These are phyloP conservation scores for Fusarium tricinctum DNA, from an alignment of 2,329 filamentous ascomycete species.

Conservation along the genomic window DNA sequence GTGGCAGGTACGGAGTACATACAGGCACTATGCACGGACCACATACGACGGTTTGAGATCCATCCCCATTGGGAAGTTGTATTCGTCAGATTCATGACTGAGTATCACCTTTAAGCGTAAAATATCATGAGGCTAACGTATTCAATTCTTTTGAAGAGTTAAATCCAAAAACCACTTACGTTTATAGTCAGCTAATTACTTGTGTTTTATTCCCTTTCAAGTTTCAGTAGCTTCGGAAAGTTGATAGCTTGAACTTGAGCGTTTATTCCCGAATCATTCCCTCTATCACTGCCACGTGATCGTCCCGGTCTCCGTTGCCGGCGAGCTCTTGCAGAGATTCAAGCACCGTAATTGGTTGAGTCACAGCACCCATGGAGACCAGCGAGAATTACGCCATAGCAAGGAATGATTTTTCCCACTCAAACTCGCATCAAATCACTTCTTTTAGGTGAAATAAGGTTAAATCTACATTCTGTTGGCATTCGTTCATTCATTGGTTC, in stretches of 20 bases:
- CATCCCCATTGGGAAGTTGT: slow-evolving; percentile 10
- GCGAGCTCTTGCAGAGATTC: slow-evolving; percentile 25
- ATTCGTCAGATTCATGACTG: not conserved
- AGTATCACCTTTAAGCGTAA: not conserved
- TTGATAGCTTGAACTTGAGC: not conserved
- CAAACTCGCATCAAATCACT: slow-evolving; percentile 41
- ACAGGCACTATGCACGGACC: slow-evolving; percentile 38
- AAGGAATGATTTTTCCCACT: slow-evolving; percentile 40
- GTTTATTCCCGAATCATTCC: not conserved
- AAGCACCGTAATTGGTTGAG: slow-evolving; percentile 48
- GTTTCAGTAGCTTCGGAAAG: not conserved
- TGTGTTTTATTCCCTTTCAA: not conserved
- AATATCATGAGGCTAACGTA: not conserved
- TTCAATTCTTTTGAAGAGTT: not conserved
- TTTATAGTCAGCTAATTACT: not conserved
- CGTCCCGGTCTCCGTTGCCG: slow-evolving; percentile 39
- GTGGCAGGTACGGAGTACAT: slow-evolving; percentile 13
- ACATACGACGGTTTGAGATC: slow-evolving; percentile 13
- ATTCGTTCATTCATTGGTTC: slow-evolving; percentile 28
- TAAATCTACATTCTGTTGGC: slow-evolving; percentile 27
- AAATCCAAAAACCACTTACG: not conserved
- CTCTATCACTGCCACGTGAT: slow-evolving; percentile 36
- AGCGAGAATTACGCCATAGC: slow-evolving; percentile 50
- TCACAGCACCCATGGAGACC: slow-evolving; percentile 37
- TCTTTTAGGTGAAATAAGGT: slow-evolving; percentile 31